Conservation (phyloP, 805 yeast genomes). For the Cyberlindnera mycetangii region DNA sequence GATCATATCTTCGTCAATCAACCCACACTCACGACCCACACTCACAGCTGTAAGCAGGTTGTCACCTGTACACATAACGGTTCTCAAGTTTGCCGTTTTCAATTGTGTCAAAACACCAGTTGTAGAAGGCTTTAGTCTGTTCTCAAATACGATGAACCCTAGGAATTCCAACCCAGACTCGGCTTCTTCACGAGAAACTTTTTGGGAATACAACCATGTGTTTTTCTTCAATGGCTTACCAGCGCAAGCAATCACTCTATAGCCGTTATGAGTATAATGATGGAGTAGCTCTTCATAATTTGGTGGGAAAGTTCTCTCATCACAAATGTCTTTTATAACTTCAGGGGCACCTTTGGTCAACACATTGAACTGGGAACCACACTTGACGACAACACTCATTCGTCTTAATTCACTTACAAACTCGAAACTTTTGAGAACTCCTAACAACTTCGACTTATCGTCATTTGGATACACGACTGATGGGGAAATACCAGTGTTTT, state of each 20-base stretch:
- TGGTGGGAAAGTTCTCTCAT: slow-evolving; percentile 64
- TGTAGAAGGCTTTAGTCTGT: slow-evolving; percentile 75
- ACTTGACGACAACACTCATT: slow-evolving; percentile 78
- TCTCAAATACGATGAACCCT: slow-evolving; percentile 92
- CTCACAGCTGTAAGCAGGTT: slow-evolving; percentile 91
- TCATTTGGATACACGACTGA: slow-evolving; percentile 47
- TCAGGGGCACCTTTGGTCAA: slow-evolving; percentile 98
- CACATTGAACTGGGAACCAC: slow-evolving; percentile 42
- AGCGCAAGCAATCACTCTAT: slow-evolving; percentile 94
- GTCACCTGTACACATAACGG: slow-evolving; percentile 98
- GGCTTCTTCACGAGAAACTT: slow-evolving; percentile 55
- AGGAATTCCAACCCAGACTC: slow-evolving; percentile 70
- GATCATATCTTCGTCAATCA: slow-evolving; percentile 49
- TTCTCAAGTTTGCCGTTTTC: slow-evolving; percentile 67
- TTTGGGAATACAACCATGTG: slow-evolving; percentile 49
- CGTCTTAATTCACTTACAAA: slow-evolving; percentile 82
- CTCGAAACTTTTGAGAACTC: slow-evolving; percentile 63
- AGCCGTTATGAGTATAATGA: slow-evolving; percentile 89
- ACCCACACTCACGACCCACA: slow-evolving; percentile 82
- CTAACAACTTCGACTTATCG: slow-evolving; percentile 37
- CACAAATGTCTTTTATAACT: slow-evolving; percentile 77
- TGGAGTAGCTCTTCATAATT: slow-evolving; percentile 73
- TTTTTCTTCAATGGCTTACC: slow-evolving; percentile 46
- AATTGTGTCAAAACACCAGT: slow-evolving; percentile 56
- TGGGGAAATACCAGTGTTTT: slow-evolving; percentile 43